Conservation (phyloP, 1,284 basidiomycete genomes). For the Takashimella koratensis region DNA sequence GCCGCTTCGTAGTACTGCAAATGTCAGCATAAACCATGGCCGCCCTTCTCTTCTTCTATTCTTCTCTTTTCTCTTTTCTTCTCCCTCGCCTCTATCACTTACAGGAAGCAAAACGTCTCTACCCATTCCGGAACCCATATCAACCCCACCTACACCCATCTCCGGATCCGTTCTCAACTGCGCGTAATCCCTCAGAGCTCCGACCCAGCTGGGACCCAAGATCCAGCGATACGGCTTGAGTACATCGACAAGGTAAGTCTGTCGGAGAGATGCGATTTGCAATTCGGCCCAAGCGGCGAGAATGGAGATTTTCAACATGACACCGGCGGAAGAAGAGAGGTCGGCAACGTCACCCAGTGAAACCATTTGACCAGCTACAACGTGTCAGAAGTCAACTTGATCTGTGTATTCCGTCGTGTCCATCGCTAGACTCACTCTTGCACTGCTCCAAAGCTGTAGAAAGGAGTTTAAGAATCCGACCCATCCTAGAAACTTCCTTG, state of each 20-base stretch:
- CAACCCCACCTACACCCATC: constrained; percentile 64
- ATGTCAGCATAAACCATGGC: neutral
- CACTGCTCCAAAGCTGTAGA: constrained; percentile 86
- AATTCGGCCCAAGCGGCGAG: constrained; percentile 95
- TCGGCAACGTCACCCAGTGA: constrained; percentile 83
- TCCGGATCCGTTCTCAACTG: constrained; percentile 86
- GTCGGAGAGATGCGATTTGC: constrained; percentile 70
- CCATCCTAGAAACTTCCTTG: constrained; percentile 85
- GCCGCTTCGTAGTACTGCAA: constrained; percentile 79
- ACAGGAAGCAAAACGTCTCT: constrained; percentile 87
- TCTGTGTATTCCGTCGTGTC: neutral
- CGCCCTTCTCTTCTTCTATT: too few relatives aligned
- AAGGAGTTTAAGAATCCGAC: constrained; percentile 85
- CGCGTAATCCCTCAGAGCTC: constrained; percentile 85
- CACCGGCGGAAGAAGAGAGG: constrained; percentile 86
- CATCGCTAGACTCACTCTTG: constrained; percentile 56
- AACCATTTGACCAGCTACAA: constrained; percentile 70
- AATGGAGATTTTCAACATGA: constrained; percentile 91
- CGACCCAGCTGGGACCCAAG: constrained; percentile 82
- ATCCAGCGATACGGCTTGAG: constrained; percentile 74
- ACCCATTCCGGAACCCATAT: constrained; percentile 78
- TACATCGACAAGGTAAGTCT: constrained; percentile 74
- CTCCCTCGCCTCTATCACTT: too few relatives aligned
- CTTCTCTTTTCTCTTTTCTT: too few relatives aligned
- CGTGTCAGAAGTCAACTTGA: neutral